Evolutionary conservation across 257 asterid species (phyloP), one percentile per base, ranked within the genome.

Genomic region (Linaria vulgaris): DNA sequence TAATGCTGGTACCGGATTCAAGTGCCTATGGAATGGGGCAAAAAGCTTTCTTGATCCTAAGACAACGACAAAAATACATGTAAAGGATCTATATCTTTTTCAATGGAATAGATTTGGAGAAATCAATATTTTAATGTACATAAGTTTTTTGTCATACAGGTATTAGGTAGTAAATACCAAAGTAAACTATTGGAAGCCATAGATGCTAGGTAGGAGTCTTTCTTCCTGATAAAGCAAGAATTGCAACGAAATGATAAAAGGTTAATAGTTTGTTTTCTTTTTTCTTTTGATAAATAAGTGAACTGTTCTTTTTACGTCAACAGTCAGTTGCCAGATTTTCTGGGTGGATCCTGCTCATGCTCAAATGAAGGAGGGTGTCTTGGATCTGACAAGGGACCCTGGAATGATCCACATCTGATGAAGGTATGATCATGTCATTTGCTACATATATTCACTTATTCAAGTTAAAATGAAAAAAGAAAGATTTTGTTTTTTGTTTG

Each of bases 261-360:
- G n/a, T n/a, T n/a, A n/a, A n/a, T n/a, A n/a, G n/a, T n/a, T n/a
- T n/a, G n/a, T n/a, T n/a, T n/a, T n/a, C n/a, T n/a, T n/a, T n/a
- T n/a, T n/a, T n/a, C n/a, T n/a, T n/a, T n/a, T n/a, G n/a, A n/a
- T n/a, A n/a, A n/a, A n/a, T n/a, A n/a, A n/a, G 47, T 41, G 59
- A 57, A 71, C 66, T 61, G 24, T 60, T 63, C 68, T 64, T 66
- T 66, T 64, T 55, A 39, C 41, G 1, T 34, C 9, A 69, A 75
- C 85, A 94, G 99, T 78, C 96, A 90, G 79, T 76, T 94, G 84
- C 99, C 99, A 56, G 92, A 90, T 78, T 94, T 94, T 86, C 86
- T 90, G 34, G 99, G 97, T 43, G 99, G 97, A 67, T 73, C 91
- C 68, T 94, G 99, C 78, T 76, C 84, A 19, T 94, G 99, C 75